Evolutionary conservation across 306 rosid species (phyloP), one percentile per base, ranked within the genome.

Genomic region (Benincasa hispida): DNA sequence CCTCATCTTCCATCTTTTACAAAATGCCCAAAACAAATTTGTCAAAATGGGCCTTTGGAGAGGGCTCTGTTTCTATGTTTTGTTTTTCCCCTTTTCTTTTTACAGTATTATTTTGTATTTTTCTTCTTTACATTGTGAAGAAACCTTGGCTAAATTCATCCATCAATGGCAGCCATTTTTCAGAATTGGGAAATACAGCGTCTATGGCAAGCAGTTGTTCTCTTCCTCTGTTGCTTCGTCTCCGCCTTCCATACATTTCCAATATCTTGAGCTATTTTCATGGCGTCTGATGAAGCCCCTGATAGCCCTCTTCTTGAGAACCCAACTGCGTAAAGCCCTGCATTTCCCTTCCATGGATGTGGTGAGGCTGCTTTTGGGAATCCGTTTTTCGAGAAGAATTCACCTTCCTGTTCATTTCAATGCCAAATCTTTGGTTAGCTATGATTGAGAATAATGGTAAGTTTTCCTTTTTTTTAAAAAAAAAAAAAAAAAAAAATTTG

Each of bases 281-380:
- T 66, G 74, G 98, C 98, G 82, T 94, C 98, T 34, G 78, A 84
- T 10, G 98, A 89, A 45, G 95, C 87, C 58, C 98, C 98, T 39
- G 91, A 87, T 21, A 94, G 92, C 84, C 98, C 98, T 82, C 89
- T 90, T 88, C 81, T 89, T 62, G 98, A 86, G 81, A 94, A 90
- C 80, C 98, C 98, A 70, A 94, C 98, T 15, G 98, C 97, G 63
- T 94, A 94, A 3, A 94, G 92, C 3, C 98, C 98, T 1, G 80
- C 78, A 10, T 87, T 92, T 69, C 97, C 98, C 39, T 92, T 94
- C 98, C 98, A 94, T 0, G 91, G 90, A 78, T 89, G 84, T n/a
- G 98, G 97, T 63, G 87, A 90, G 77, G 88, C 79, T 37, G 87
- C 84, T 75, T 87, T 93, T 75, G 98, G 98, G 75, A 82, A 91